phyloP scores from a whole-genome alignment of 1,139 yeast species.

The Zygosaccharomyces sapae region DNA sequence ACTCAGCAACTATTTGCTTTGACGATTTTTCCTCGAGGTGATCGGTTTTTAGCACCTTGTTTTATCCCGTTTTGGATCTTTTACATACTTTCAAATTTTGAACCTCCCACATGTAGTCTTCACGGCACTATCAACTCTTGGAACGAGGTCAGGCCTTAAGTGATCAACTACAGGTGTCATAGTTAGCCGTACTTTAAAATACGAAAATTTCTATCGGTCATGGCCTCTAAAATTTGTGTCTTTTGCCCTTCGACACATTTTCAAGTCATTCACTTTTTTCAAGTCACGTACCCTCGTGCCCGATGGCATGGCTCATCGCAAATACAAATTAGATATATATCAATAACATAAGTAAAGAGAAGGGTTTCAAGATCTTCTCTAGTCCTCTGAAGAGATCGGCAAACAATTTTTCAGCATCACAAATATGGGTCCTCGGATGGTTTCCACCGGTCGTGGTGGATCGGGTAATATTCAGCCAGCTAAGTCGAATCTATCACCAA shows the following conservation, averaged over 20 bases:
- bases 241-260: not conserved
- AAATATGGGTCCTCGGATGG: conserved; percentile 7
- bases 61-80: not conserved
- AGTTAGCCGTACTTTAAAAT: not conserved
- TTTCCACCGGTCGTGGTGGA: conserved; percentile 77
- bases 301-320: conserved; percentile 6
- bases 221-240: not conserved
- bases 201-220: too few species aligned
- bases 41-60: not conserved
- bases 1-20: not conserved
- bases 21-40: not conserved
- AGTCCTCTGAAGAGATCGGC: not conserved
- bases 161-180: not conserved
- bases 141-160: not conserved
- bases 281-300: conserved; percentile 3
- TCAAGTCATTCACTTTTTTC: conserved; percentile 1
- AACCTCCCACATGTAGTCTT: too few species aligned
- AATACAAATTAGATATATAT: not conserved
- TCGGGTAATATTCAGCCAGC: conserved; percentile 64
- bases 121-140: not conserved
- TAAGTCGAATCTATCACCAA: conserved; percentile 48
- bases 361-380: not conserved
- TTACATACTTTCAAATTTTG: too few species aligned
- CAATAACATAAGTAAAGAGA: not conserved
- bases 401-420: not conserved